A percentile compares a stretch with the other conserved stretches of the same genome.
These are phyloP conservation scores for Dichomitus squalens DNA, from an alignment of 1,284 basidiomycete species.

Conservation along the genomic window DNA sequence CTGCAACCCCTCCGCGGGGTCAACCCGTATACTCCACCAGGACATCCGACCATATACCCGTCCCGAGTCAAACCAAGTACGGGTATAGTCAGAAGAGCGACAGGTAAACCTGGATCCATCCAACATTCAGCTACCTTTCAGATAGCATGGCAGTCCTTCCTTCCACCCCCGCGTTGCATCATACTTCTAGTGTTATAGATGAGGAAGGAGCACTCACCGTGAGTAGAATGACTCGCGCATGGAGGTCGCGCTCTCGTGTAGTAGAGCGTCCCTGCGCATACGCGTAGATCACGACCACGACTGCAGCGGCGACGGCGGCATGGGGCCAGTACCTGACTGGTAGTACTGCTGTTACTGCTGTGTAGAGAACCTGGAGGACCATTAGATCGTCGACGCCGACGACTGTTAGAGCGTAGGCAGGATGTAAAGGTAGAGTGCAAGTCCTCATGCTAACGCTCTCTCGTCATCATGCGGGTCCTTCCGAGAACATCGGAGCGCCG, in stretches of 20 bases:
- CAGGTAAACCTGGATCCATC: no score
- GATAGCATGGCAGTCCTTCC: no score
- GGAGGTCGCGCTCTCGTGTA: conserved; percentile 69
- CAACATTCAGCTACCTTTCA: no score
- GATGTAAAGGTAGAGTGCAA: not conserved
- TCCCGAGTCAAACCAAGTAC: no score
- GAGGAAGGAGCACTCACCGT: conserved; percentile 55
- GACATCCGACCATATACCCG: no score
- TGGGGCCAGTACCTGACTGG: conserved; percentile 49
- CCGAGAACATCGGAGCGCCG: not conserved
- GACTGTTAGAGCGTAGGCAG: not conserved
- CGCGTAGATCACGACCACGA: conserved; percentile 50
- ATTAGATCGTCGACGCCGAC: conserved; percentile 23
- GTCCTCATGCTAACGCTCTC: no score
- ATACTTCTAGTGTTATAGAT: no score
- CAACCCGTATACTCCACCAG: no score
- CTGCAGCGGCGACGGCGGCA: conserved; percentile 44
- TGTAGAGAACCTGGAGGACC: conserved; percentile 38
- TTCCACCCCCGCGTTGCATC: no score
- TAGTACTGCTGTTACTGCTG: conserved; percentile 30
- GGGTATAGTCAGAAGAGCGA: no score
- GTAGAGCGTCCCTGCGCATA: conserved; percentile 71
- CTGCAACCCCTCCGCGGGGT: no score
- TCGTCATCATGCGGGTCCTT: not conserved
- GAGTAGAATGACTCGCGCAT: conserved; percentile 67